Conservation (phyloP, 352 stramenopile genomes). For the Thalassiosira gravida region DNA sequence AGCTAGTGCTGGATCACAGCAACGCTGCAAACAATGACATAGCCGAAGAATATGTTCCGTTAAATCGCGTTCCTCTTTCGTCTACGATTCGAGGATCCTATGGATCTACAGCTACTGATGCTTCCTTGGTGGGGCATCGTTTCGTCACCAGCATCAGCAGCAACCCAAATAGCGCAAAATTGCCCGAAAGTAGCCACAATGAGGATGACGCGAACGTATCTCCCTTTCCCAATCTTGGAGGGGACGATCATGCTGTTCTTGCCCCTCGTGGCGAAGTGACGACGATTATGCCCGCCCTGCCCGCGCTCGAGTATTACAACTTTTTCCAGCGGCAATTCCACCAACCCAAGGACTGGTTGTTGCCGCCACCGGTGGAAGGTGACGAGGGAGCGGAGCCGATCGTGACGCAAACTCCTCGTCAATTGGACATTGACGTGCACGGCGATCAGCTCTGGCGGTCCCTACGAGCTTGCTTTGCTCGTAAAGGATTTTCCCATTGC, state of each 20-base stretch:
- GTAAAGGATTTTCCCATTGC: constrained; percentile 76
- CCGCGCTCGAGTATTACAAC: constrained; percentile 11
- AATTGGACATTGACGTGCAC: constrained; percentile 76
- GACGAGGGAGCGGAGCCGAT: constrained; percentile 70
- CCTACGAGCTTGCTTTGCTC: constrained; percentile 69
- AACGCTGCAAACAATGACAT: background rate
- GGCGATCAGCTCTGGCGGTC: constrained; percentile 75
- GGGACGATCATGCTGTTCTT: background rate
- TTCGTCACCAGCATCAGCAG: background rate
- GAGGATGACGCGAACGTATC: constrained; percentile 11
- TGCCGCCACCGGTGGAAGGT: constrained; percentile 32
- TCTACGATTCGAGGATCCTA: constrained; percentile 3
- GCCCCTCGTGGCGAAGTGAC: background rate
- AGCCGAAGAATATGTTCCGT: no score
- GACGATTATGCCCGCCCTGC: background rate
- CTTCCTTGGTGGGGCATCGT: background rate
- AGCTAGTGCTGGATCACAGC: constrained; percentile 5
- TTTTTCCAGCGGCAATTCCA: constrained; percentile 2
- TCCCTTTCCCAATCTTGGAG: constrained; percentile 29
- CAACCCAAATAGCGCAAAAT: background rate
- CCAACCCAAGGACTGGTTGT: constrained; percentile 6
- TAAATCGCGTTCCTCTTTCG: no score
- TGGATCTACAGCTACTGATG: constrained; percentile 17
- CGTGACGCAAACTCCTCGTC: constrained; percentile 62
- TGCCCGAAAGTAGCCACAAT: background rate